A percentile compares a stretch with the other conserved stretches of the same genome.
Conservation (phyloP, 2,329 filamentous ascomycete genomes). For the Xenoacremonium recifei region DNA sequence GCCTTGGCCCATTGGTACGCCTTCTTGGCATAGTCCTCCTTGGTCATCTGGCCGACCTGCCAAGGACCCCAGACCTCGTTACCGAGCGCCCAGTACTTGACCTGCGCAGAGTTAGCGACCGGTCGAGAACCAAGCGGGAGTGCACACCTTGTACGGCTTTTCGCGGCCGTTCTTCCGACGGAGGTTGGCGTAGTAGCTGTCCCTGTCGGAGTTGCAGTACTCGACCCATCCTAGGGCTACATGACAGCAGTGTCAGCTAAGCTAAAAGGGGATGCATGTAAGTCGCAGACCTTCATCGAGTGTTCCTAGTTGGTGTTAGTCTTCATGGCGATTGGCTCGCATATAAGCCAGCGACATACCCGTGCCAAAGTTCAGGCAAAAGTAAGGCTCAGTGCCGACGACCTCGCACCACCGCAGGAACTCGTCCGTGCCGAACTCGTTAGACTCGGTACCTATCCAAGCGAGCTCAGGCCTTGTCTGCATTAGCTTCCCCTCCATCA, state of each 20-base stretch:
- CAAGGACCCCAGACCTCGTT: slow-evolving; percentile 70
- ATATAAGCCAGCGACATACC: slow-evolving; percentile 40
- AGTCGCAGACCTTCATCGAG: slow-evolving; percentile 31
- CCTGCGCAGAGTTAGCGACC: slow-evolving; percentile 18
- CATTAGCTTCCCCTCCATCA: neutral
- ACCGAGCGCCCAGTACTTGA: slow-evolving; percentile 84
- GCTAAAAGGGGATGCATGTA: neutral
- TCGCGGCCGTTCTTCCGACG: slow-evolving; percentile 72
- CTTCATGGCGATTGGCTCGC: neutral
- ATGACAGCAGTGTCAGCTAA: slow-evolving; percentile 31
- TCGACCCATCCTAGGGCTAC: slow-evolving; percentile 72
- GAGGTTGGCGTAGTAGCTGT: slow-evolving; percentile 81
- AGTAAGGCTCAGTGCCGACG: slow-evolving; percentile 74
- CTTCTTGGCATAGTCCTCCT: slow-evolving; percentile 67
- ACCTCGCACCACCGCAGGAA: slow-evolving; percentile 79
- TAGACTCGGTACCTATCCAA: slow-evolving; percentile 74
- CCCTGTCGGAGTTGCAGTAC: slow-evolving; percentile 77
- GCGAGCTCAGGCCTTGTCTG: slow-evolving; percentile 62
- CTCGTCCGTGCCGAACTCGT: slow-evolving; percentile 82
- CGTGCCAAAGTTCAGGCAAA: slow-evolving; percentile 80
- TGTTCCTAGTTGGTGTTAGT: slow-evolving; percentile 31
- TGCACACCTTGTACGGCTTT: slow-evolving; percentile 65
- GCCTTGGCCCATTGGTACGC: slow-evolving; percentile 72
- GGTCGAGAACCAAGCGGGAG: neutral
- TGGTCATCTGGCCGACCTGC: slow-evolving; percentile 67